These are phyloP conservation scores for Pichia thaimueangensis DNA, from an alignment of 805 yeast species.

Conservation along the genomic window DNA sequence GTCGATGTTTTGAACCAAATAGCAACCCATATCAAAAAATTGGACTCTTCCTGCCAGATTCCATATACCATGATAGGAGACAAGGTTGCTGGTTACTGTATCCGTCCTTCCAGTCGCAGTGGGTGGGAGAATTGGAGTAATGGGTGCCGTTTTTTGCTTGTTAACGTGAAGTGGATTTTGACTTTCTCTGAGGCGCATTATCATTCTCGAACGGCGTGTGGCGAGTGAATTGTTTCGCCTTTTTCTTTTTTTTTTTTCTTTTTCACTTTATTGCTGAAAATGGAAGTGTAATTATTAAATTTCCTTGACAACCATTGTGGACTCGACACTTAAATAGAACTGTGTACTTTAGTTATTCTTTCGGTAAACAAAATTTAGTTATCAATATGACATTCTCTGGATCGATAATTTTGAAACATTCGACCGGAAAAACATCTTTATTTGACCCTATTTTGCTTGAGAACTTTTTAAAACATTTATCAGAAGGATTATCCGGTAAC, in stretches of 20 bases:
- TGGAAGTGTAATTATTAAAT: no score
- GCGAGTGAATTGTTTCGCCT: background rate
- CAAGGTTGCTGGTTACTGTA: conserved; percentile 68
- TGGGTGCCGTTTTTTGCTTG: conserved; percentile 75
- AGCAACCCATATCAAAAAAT: conserved; percentile 35
- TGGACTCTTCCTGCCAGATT: conserved; percentile 52
- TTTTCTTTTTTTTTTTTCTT: background rate
- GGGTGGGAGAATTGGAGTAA: conserved; percentile 82
- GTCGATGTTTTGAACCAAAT: conserved; percentile 54
- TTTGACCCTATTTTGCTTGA: conserved; percentile 14
- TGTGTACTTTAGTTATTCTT: no score
- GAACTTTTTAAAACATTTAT: conserved; percentile 9
- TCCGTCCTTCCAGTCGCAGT: conserved; percentile 56
- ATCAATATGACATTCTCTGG: background rate
- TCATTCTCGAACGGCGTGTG: background rate
- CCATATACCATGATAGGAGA: conserved; percentile 73
- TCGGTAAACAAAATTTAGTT: no score
- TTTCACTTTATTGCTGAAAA: background rate
- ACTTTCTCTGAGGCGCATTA: conserved; percentile 53
- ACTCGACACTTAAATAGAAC: no score
- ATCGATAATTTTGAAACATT: background rate
- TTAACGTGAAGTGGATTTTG: conserved; percentile 78
- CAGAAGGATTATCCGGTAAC: conserved; percentile 33
- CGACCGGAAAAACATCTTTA: background rate
- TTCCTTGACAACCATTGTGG: no score